A percentile compares a stretch with the other conserved stretches of the same genome.
Conservation (phyloP, 2,329 filamentous ascomycete species). For the Colletotrichum sp. region DNA sequence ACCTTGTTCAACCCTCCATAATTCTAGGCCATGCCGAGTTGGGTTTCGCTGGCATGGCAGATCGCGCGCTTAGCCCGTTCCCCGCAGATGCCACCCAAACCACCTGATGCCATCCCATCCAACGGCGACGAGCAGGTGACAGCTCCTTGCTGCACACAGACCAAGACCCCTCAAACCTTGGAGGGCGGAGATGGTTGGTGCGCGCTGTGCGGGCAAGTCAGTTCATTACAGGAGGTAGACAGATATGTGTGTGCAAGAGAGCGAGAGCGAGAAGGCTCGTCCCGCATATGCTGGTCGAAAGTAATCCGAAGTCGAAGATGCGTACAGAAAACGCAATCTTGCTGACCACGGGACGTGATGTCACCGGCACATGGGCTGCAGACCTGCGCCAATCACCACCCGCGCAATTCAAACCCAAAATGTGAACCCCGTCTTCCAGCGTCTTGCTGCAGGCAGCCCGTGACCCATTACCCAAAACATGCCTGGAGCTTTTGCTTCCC, state of each 20-base stretch:
- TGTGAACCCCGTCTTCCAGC: background rate
- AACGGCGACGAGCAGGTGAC: background rate
- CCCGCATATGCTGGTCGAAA: background rate
- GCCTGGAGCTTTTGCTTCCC: background rate
- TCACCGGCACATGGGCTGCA: background rate
- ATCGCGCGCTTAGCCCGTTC: background rate
- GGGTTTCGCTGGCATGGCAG: background rate
- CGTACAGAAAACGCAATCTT: background rate
- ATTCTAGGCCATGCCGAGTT: background rate
- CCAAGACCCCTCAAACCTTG: background rate
- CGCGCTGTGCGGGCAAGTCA: background rate
- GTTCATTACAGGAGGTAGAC: background rate
- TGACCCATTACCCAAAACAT: conserved; percentile 8
- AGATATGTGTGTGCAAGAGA: background rate
- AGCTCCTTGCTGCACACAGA: background rate
- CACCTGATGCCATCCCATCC: background rate
- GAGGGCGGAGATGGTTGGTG: background rate
- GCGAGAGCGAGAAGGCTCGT: background rate
- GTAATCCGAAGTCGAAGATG: background rate
- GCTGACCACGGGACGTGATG: conserved; percentile 3
- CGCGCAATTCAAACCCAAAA: background rate
- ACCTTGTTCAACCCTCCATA: background rate
- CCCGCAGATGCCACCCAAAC: background rate
- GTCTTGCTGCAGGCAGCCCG: background rate
- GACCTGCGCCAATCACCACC: background rate